Conservation (phyloP, 495 filamentous ascomycete species). For the Schizothecium vesticola region DNA sequence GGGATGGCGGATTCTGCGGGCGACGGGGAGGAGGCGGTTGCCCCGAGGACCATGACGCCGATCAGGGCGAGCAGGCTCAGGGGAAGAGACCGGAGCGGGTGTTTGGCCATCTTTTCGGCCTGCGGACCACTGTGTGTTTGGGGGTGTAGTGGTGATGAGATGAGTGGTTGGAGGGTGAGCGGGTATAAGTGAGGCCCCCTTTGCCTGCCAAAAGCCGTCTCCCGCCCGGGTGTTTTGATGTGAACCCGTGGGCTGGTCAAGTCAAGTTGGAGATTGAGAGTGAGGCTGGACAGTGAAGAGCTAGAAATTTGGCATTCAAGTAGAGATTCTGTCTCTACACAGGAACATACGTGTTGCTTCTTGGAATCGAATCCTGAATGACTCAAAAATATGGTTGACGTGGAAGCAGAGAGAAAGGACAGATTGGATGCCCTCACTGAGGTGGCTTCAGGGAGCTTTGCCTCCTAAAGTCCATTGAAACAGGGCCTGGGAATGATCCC, state of each 20-base stretch:
- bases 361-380: conserved; percentile 2
- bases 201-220: background rate
- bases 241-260: background rate
- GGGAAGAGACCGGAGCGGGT: conserved; percentile 17
- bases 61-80: conserved; percentile 23
- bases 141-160: background rate
- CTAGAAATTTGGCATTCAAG: background rate
- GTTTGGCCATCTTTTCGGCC: conserved; percentile 15
- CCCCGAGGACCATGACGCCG: conserved; percentile 17
- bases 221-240: background rate
- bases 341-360: background rate
- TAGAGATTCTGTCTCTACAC: background rate
- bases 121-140: background rate
- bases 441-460: conserved; percentile 9
- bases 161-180: background rate
- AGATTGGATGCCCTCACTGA: conserved; percentile 10
- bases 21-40: conserved; percentile 20
- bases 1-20: conserved; percentile 18
- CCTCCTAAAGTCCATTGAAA: conserved; percentile 9
- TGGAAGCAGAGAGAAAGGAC: conserved; percentile 28
- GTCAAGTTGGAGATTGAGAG: background rate
- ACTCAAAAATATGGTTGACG: conserved; percentile 13
- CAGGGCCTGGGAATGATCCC: conserved; percentile 1
- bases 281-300: background rate
- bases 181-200: background rate